phyloP scores from a whole-genome alignment of 371 early-diverging fungal genomes.

The Syncephalastrum sp. region DNA sequence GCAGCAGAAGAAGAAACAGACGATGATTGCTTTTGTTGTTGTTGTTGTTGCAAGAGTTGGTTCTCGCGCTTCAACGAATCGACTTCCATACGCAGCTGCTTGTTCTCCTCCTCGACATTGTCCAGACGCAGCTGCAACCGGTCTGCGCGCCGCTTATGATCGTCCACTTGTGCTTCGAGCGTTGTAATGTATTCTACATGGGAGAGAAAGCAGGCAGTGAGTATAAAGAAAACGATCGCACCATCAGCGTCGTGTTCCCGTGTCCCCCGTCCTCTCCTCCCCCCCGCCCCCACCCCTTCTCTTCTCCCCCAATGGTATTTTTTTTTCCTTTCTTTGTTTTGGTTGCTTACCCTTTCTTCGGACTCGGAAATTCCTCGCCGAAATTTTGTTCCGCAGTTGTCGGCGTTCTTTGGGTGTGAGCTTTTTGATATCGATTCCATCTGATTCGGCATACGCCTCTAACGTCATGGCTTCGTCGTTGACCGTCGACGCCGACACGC shows the following conservation, averaged over 20 bases:
- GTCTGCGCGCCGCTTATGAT: slow-evolving; percentile 61
- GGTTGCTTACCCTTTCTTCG: slow-evolving; percentile 75
- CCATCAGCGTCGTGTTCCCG: too few relatives aligned
- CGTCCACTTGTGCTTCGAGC: slow-evolving; percentile 75
- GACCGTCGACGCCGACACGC: slow-evolving; percentile 2
- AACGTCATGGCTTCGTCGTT: slow-evolving; percentile 21
- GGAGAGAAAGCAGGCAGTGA: too few relatives aligned
- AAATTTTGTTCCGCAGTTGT: slow-evolving; percentile 86
- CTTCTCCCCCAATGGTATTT: not conserved
- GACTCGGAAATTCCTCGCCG: slow-evolving; percentile 84
- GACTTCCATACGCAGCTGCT: slow-evolving; percentile 54
- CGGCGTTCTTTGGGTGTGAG: slow-evolving; percentile 77
- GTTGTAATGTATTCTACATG: slow-evolving; percentile 75
- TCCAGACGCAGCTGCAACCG: slow-evolving; percentile 43
- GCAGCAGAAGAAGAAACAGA: not conserved
- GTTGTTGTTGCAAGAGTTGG: slow-evolving; percentile 24
- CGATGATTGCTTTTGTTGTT: not conserved
- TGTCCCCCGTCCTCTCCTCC: too few relatives aligned
- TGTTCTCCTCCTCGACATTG: slow-evolving; percentile 58
- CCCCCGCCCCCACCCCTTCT: too few relatives aligned
- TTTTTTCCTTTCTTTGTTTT: slow-evolving; percentile 1
- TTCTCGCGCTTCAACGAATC: slow-evolving; percentile 43
- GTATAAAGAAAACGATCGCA: not conserved
- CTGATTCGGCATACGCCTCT: slow-evolving; percentile 24
- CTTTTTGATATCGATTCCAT: slow-evolving; percentile 44